Conservation (phyloP, 257 asterid species). For the Rauvolfia tetraphylla region DNA sequence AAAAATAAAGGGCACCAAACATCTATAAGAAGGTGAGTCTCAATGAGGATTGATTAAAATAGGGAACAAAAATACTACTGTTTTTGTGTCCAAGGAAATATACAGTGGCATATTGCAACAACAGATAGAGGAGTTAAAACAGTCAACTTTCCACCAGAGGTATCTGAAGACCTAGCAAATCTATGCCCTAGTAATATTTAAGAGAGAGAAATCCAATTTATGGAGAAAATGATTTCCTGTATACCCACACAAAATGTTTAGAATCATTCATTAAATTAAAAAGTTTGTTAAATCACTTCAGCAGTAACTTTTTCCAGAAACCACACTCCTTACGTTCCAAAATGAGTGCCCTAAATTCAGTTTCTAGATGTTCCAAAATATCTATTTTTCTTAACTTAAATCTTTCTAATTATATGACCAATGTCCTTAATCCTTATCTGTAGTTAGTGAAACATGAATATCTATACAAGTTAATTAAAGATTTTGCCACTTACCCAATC, state of each 20-base stretch:
- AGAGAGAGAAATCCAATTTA: background rate
- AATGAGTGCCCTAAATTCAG: background rate
- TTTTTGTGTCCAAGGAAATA: background rate
- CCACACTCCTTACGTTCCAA: background rate
- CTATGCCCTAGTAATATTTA: background rate
- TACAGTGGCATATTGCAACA: background rate
- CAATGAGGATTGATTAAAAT: background rate
- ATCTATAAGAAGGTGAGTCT: background rate
- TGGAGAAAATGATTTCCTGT: background rate
- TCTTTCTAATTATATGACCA: background rate
- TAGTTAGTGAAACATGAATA: background rate
- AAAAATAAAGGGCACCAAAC: slow-evolving; percentile 2
- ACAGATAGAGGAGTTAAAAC: background rate
- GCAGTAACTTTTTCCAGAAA: background rate
- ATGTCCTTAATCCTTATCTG: background rate
- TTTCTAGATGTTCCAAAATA: background rate
- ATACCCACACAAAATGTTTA: background rate
- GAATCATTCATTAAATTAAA: background rate
- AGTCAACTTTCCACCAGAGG: background rate
- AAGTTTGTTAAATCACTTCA: background rate
- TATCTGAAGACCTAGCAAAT: background rate
- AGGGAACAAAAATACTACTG: background rate
- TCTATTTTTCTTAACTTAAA: background rate
- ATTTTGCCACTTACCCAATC: background rate
- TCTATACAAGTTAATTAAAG: background rate